Percentiles rank a stretch among this genome's conserved stretches.
These are phyloP conservation scores for Colletotrichum sublineola DNA, from an alignment of 2,329 filamentous ascomycete genomes.

Conservation along the genomic window DNA sequence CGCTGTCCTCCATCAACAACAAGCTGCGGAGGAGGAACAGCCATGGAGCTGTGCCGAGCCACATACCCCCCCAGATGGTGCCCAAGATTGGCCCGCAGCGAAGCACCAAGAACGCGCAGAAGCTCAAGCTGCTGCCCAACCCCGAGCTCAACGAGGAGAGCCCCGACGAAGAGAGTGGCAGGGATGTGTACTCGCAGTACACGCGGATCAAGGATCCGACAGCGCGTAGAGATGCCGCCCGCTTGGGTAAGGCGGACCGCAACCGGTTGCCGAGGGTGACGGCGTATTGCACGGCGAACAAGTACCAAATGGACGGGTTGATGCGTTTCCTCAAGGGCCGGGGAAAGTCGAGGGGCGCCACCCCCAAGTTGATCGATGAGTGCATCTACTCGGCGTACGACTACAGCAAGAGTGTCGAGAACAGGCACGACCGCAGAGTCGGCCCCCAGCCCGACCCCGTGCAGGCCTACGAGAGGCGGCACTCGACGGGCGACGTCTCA, in stretches of 20 bases:
- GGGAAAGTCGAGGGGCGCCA: conserved; percentile 80
- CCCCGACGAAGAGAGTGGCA: conserved; percentile 87
- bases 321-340: conserved; percentile 93
- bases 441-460: conserved; percentile 53
- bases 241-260: conserved; percentile 92
- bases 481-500: conserved; percentile 80
- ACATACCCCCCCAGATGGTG: conserved; percentile 52
- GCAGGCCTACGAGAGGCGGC: conserved; percentile 73
- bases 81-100: conserved; percentile 93
- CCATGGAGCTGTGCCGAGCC: conserved; percentile 68
- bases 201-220: conserved; percentile 97
- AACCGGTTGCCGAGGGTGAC: conserved; percentile 90
- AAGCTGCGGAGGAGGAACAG: conserved; percentile 90
- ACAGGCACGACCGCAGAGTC: conserved; percentile 48
- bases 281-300: conserved; percentile 94
- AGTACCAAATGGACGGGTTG: conserved; percentile 89
- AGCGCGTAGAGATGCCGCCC: conserved; percentile 89
- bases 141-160: conserved; percentile 84
- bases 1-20: conserved; percentile 85
- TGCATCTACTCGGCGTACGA: conserved; percentile 97
- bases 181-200: conserved; percentile 98
- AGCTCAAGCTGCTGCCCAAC: conserved; percentile 95
- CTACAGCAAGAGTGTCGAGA: conserved; percentile 70
- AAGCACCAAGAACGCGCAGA: conserved; percentile 95
- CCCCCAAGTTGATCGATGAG: conserved; percentile 94